Evolutionary conservation across 2,329 filamentous ascomycete species (phyloP).

Genomic region (Anisogramma anomala): DNA sequence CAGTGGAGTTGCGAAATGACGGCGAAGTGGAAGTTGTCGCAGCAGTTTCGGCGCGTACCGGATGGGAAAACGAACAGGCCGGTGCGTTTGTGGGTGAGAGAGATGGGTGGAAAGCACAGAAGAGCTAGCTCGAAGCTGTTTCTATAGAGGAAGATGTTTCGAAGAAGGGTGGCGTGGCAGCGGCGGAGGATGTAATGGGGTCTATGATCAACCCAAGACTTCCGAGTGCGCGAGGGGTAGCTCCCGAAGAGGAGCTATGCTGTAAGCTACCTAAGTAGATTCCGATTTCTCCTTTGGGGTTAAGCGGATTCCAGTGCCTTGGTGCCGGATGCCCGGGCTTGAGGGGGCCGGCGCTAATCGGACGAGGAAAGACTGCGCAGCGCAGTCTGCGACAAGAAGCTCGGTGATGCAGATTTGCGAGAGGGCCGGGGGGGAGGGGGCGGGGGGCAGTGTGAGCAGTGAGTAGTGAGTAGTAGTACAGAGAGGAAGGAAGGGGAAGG

Average conservation of each 20-base stretch:
- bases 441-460: too few relatives aligned
- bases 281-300: too few relatives aligned
- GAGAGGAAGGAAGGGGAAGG: too few relatives aligned
- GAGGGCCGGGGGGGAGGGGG: constrained; percentile 1
- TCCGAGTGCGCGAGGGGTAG: not conserved
- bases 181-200: not conserved
- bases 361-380: not conserved
- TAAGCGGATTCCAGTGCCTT: not conserved
- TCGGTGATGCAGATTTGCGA: too few relatives aligned
- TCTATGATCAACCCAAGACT: not conserved
- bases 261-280: constrained; percentile 1
- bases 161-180: constrained; percentile 20
- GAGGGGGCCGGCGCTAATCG: not conserved
- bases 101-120: too few relatives aligned
- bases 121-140: constrained; percentile 28
- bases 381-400: too few relatives aligned
- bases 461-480: too few relatives aligned
- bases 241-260: not conserved
- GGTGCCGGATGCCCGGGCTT: not conserved
- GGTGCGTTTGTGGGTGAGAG: too few relatives aligned
- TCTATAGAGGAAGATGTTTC: constrained; percentile 34
- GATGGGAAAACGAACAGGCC: constrained; percentile 13
- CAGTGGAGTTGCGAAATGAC: constrained; percentile 9
- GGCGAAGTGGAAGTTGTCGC: constrained; percentile 18
- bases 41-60: constrained; percentile 15